A percentile compares a stretch with the other conserved stretches of the same genome.
Evolutionary conservation across 2,329 filamentous ascomycete genomes (phyloP).

Genomic region (Berkeleyomyces basicola): DNA sequence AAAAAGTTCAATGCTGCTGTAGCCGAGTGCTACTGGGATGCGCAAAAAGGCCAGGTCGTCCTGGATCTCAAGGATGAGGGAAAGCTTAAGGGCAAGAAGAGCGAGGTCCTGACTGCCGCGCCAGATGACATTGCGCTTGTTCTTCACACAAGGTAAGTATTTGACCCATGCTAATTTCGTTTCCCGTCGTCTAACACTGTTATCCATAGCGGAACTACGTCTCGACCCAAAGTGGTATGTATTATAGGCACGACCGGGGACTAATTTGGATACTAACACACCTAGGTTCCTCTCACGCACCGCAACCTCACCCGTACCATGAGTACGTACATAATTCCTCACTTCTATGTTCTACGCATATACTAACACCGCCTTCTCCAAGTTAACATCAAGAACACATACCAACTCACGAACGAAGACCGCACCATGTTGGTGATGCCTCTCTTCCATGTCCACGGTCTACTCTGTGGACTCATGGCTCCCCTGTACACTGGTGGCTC

Average conservation of each 20-base stretch:
- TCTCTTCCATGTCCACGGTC: slow-evolving; percentile 79
- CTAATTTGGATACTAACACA: slow-evolving; percentile 11
- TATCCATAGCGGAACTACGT: slow-evolving; percentile 51
- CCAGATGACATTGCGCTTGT: slow-evolving; percentile 71
- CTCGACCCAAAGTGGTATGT: slow-evolving; percentile 63
- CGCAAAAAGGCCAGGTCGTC: slow-evolving; percentile 43
- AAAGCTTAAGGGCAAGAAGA: slow-evolving; percentile 35
- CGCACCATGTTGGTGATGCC: slow-evolving; percentile 82
- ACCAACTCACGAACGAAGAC: slow-evolving; percentile 52
- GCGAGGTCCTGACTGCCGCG: slow-evolving; percentile 32
- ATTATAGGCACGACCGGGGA: not conserved
- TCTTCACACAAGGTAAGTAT: slow-evolving; percentile 49
- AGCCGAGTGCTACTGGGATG: slow-evolving; percentile 72
- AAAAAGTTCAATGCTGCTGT: slow-evolving; percentile 68
- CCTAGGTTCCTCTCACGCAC: slow-evolving; percentile 60
- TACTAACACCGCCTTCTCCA: not conserved
- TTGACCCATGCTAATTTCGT: not conserved
- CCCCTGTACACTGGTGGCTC: slow-evolving; percentile 62
- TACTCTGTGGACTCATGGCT: slow-evolving; percentile 66
- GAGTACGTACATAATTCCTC: slow-evolving; percentile 30
- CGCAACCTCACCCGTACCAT: slow-evolving; percentile 68
- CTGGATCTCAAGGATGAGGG: slow-evolving; percentile 65
- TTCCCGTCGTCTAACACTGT: not conserved
- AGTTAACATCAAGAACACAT: slow-evolving; percentile 66
- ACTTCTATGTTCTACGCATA: not conserved